Base-by-base conservation (phyloP, 176 grass and related monocot genomes). In the Tuctoria greenei region DNA sequence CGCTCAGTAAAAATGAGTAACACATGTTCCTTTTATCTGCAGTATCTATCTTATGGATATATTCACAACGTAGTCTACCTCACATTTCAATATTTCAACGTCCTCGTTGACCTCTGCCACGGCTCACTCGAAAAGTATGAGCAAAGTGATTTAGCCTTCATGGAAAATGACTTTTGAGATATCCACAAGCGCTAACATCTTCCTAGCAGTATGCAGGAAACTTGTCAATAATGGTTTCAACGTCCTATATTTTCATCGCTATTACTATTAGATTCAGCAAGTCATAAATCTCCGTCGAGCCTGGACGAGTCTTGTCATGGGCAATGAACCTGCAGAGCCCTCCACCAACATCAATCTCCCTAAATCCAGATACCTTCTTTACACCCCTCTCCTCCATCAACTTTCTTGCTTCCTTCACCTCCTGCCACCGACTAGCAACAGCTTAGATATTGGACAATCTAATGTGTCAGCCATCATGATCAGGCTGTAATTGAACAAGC, bases 361-460 rank as follows among this genome's bases (percentile, higher is more conserved):
- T 90, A 79, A 77, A 93, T 14, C 84, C 85, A n/a, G 85, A 67
- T 49, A 76, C 42, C 75, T 83, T 93, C 67, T 79, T 90, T 51
- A 93, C 79, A 27, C 88, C 79, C 72, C 82, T 85, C 56, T 80
- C 83, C 71, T 85, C 85, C 87, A 90, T 93, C 11, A 57, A 71
- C 57, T 85, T 89, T 75, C 91, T 85, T 10, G 80, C 77, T 69
- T 60, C 64, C 79, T 83, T 87, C 10, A 78, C 91, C 55, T 93
- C 91, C n/a, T 88, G 75, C 91, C 87, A 90, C 74, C 71, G 23
- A 55, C 61, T 74, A 45, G 87, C 84, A 71, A 90, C 69, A 34
- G 87, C 84, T 7, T 93, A 90, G 13, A 93, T 89, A 83, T 93
- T 93, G 14, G 87, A 85, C 59, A 93, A 61, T 15, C 87, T 87